Evolutionary conservation across 345 rosid genomes (phyloP), one percentile per base, ranked within the genome.

Genomic region (Kandelia obovata): DNA sequence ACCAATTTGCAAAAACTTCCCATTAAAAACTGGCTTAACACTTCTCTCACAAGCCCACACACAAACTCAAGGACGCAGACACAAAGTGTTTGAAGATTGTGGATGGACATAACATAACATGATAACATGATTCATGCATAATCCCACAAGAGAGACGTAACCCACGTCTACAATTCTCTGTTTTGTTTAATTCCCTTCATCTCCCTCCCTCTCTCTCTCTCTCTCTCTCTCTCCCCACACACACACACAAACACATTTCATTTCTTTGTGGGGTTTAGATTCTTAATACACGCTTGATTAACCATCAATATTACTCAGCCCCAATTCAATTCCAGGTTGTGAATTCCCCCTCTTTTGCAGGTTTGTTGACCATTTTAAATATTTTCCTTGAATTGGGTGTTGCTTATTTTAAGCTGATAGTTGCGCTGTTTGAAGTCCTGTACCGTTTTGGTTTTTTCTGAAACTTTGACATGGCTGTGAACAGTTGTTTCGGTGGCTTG

Each of bases 1-100:
- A 86, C 77, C 82, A 31, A 62, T 39, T 68, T 70, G 35, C 73
- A 53, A 37, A 37, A 9, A 55, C 8, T 65, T 69, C 56, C 75
- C 78, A 75, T 68, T 53, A 71, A 78, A 64, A 78, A 71, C 71
- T 51, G 43, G 57, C 5, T 25, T 4, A 13, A 11, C 34, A 25
- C 37, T 26, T 37, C 6, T 7, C 7, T 23, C 52, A 1, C 39
- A 11, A 19, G 2, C 3, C 37, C 51, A 46, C 62, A 53, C 56
- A 7, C 58, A 17, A 32, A 20, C 11, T 46, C 69, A 11, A 9
- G 25, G 16, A 25, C 26, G 28, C 26, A 56, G 30, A 3, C 28
- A 25, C 31, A 25, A 23, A 55, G 9, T 11, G 59, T 43, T 34
- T 62, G 55, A 35, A 56, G 31, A 64, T 55, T 71, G 66, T 70